A percentile compares a stretch with the other conserved stretches of the same genome.
Conservation (phyloP, 2,329 filamentous ascomycete genomes). For the Cercospora canescens region DNA sequence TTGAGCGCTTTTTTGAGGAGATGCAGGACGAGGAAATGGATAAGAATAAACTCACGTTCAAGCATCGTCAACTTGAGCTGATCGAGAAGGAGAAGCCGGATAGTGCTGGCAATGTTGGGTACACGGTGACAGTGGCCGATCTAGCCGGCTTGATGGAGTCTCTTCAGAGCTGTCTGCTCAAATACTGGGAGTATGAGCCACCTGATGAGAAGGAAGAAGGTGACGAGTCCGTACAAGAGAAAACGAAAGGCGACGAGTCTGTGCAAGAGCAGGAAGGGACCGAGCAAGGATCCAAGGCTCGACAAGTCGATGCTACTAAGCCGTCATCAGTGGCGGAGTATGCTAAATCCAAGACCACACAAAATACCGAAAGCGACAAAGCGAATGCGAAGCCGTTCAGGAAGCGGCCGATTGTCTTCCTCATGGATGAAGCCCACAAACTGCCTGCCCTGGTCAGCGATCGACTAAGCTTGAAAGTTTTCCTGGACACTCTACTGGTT, state of each 20-base stretch:
- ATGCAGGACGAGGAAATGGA: slow-evolving; percentile 24
- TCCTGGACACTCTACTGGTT: slow-evolving; percentile 24
- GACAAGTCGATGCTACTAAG: slow-evolving; percentile 13
- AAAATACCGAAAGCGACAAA: not conserved
- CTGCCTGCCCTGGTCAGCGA: slow-evolving; percentile 21
- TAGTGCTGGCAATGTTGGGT: slow-evolving; percentile 15
- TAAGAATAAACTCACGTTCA: slow-evolving; percentile 21
- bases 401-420: slow-evolving; percentile 21
- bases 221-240: not conserved
- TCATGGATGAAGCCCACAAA: slow-evolving; percentile 22
- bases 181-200: slow-evolving; percentile 22
- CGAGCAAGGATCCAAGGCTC: not conserved
- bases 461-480: slow-evolving; percentile 20
- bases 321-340: not conserved
- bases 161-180: slow-evolving; percentile 22
- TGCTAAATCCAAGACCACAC: not conserved
- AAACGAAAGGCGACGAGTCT: not conserved
- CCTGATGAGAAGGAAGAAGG: not conserved
- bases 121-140: slow-evolving; percentile 20
- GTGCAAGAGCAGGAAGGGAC: not conserved
- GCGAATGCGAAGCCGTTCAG: slow-evolving; percentile 1
- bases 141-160: slow-evolving; percentile 23
- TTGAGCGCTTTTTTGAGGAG: slow-evolving; percentile 21
- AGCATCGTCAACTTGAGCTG: slow-evolving; percentile 17
- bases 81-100: slow-evolving; percentile 21